These are phyloP conservation scores for Chlorella sp. DNA, from an alignment of 139 green algal genomes.

Conservation along the genomic window DNA sequence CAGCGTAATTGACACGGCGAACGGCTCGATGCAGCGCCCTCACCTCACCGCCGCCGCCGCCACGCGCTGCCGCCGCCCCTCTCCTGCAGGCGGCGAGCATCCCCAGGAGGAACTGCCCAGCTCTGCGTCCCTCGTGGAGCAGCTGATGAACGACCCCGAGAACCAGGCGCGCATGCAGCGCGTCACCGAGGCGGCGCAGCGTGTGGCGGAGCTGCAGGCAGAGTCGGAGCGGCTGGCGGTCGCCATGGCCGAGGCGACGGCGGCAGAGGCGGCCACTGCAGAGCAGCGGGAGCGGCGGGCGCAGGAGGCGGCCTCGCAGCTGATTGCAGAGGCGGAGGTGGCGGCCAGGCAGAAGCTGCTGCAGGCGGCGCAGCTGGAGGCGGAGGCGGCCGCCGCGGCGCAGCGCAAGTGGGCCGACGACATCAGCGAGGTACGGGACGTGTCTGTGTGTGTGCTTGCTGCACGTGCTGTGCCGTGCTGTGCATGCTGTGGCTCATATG, in stretches of 20 bases:
- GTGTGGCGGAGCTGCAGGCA: constrained; percentile 60
- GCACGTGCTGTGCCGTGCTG: too few species aligned
- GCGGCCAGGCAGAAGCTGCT: background rate
- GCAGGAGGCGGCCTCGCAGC: background rate
- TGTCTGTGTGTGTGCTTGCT: too few species aligned
- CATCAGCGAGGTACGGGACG: background rate
- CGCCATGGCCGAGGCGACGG: constrained; percentile 16
- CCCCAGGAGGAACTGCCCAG: background rate
- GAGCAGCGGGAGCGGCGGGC: constrained; percentile 5
- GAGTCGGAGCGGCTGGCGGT: constrained; percentile 35
- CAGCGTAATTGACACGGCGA: too few species aligned
- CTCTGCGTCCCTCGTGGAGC: background rate
- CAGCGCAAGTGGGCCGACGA: constrained; percentile 7
- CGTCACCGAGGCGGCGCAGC: constrained; percentile 59
- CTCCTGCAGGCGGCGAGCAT: too few species aligned
- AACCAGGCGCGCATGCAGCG: background rate
- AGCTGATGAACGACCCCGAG: constrained; percentile 17
- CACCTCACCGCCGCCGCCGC: too few species aligned
- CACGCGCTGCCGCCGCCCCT: too few species aligned
- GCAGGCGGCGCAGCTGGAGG: constrained; percentile 18
- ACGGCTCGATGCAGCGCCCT: too few species aligned
- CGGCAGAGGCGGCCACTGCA: background rate
- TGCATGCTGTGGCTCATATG: too few species aligned
- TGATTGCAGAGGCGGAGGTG: constrained; percentile 72
- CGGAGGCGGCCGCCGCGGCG: background rate